Percentiles rank a stretch among this genome's conserved stretches.
Conservation (phyloP, 352 stramenopile genomes). For the Blastocystis hominis region DNA sequence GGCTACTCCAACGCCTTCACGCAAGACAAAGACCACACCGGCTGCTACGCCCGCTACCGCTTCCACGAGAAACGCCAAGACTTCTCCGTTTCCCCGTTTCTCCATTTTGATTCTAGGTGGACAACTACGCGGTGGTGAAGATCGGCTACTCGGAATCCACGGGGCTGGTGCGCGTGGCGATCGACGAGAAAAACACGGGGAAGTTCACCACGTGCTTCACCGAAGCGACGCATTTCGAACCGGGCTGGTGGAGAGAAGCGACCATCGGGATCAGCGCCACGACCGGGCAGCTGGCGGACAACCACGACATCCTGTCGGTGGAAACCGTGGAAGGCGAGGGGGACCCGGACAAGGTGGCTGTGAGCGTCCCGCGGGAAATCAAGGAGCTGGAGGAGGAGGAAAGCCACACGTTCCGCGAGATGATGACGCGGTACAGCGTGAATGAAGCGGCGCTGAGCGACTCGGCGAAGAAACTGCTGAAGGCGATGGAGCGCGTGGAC, state of each 20-base stretch:
- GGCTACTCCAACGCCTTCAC: not conserved
- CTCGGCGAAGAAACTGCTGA: conserved; percentile 19
- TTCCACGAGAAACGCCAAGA: conserved; percentile 63
- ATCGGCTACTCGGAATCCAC: conserved; percentile 50
- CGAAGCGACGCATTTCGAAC: conserved; percentile 55
- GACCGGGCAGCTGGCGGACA: conserved; percentile 71
- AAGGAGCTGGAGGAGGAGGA: conserved; percentile 50
- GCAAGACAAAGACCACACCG: conserved; percentile 56
- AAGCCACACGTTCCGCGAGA: not conserved
- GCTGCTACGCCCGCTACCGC: conserved; percentile 57
- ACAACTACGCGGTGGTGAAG: conserved; percentile 58
- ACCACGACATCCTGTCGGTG: conserved; percentile 68
- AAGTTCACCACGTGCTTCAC: conserved; percentile 62
- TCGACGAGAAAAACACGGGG: conserved; percentile 61
- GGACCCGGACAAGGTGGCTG: conserved; percentile 17
- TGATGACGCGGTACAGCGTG: conserved; percentile 21
- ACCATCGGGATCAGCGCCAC: conserved; percentile 65
- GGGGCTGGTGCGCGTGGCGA: conserved; percentile 42
- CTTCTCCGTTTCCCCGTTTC: conserved; percentile 59
- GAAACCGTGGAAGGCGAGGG: conserved; percentile 52
- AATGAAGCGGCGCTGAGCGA: conserved; percentile 28
- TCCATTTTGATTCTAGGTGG: conserved; percentile 8
- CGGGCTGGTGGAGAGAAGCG: conserved; percentile 60
- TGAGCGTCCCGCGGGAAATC: conserved; percentile 7
- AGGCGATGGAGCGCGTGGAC: conserved; percentile 36